Percentiles rank a stretch among this genome's conserved stretches.
These are phyloP conservation scores for Kazachstania viticola DNA, from an alignment of 805 yeast genomes.

Conservation along the genomic window DNA sequence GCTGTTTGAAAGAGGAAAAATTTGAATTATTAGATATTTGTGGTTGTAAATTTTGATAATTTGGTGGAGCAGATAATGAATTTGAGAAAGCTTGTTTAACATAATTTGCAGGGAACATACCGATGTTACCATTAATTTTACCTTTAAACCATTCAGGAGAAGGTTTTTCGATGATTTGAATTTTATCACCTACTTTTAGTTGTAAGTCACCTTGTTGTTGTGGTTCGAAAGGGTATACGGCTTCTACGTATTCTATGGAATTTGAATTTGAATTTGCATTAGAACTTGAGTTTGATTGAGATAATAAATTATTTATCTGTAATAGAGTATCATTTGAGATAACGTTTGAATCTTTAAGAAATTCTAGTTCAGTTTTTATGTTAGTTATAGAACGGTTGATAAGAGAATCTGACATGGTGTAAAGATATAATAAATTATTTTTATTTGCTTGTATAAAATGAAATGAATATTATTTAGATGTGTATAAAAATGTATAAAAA, in stretches of 20 bases:
- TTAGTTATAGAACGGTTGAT: constrained; percentile 73
- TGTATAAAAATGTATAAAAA: too few species aligned
- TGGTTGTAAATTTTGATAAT: constrained; percentile 3
- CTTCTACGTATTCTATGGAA: constrained; percentile 40
- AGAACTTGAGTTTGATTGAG: constrained; percentile 5
- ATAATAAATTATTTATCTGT: constrained; percentile 37
- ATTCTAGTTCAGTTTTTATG: constrained; percentile 70
- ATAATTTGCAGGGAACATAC: constrained; percentile 86
- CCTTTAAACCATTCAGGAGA: constrained; percentile 94
- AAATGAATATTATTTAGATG: too few species aligned
- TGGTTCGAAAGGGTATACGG: constrained; percentile 61
- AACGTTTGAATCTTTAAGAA: constrained; percentile 63
- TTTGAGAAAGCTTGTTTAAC: constrained; percentile 35
- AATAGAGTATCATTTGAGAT: constrained; percentile 45
- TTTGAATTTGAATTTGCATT: background rate
- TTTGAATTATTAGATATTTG: constrained; percentile 1
- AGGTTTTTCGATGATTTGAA: constrained; percentile 59
- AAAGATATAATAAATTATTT: too few species aligned
- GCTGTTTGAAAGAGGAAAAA: background rate
- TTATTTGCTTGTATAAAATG: too few species aligned
- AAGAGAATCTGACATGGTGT: constrained; percentile 37
- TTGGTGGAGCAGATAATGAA: constrained; percentile 15
- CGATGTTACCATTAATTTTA: constrained; percentile 41
- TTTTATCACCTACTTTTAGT: constrained; percentile 53
- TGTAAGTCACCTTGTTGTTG: constrained; percentile 67